phyloP scores from a whole-genome alignment of 1,284 basidiomycete genomes.

The Anthracocystis panici-leucophaei region DNA sequence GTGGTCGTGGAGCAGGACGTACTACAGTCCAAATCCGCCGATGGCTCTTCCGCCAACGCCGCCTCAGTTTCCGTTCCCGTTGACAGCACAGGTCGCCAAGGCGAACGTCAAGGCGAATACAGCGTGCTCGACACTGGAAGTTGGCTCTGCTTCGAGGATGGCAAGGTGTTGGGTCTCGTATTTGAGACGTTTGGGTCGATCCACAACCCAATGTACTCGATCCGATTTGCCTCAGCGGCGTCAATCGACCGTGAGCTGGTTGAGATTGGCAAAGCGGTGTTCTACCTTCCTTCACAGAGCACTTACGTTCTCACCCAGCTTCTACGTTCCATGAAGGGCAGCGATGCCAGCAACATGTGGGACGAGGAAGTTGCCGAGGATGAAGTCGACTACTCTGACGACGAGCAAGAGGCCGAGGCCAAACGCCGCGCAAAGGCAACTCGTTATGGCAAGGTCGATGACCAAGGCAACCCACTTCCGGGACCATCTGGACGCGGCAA shows the following conservation, averaged over 20 bases:
- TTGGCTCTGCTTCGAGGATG: conserved; percentile 84
- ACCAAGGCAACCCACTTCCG: conserved; percentile 35
- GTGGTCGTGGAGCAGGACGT: conserved; percentile 65
- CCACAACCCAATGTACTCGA: conserved; percentile 82
- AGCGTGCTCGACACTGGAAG: conserved; percentile 88
- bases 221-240: conserved; percentile 72
- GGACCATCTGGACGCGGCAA: conserved; percentile 14
- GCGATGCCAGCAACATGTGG: conserved; percentile 89
- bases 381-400: conserved; percentile 89
- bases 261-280: conserved; percentile 72
- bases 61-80: conserved; percentile 34
- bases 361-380: conserved; percentile 88
- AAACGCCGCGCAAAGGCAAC: conserved; percentile 71
- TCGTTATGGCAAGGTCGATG: conserved; percentile 31
- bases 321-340: conserved; percentile 78
- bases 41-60: not conserved
- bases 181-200: conserved; percentile 93
- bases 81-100: conserved; percentile 49
- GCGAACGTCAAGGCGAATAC: conserved; percentile 56
- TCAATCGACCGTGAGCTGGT: conserved; percentile 63
- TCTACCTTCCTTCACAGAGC: conserved; percentile 81
- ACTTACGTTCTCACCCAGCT: conserved; percentile 81
- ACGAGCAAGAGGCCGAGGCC: conserved; percentile 82
- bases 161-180: conserved; percentile 84
- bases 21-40: conserved; percentile 15